Conservation (phyloP, 805 yeast genomes). For the Myxozyma lipomycoides region DNA sequence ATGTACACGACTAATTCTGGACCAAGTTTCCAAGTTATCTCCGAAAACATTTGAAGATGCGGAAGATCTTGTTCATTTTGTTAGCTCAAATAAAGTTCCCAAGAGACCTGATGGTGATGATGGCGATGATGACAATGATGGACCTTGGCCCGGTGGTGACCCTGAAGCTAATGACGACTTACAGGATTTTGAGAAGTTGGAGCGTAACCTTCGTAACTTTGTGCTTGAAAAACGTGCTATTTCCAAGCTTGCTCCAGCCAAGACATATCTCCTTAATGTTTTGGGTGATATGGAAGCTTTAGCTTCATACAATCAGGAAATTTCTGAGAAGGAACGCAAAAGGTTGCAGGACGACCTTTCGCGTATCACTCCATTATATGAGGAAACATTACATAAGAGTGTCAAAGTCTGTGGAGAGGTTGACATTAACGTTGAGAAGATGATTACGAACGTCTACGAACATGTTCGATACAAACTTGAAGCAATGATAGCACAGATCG, state of each 20-base stretch:
- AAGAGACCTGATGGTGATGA: slow-evolving; percentile 39
- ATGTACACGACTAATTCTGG: slow-evolving; percentile 71
- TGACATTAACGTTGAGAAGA: slow-evolving; percentile 58
- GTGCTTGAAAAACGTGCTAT: slow-evolving; percentile 82
- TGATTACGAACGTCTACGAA: slow-evolving; percentile 57
- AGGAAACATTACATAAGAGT: slow-evolving; percentile 50
- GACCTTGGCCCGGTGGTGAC: slow-evolving; percentile 31
- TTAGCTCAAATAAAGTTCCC: slow-evolving; percentile 57
- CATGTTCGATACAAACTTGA: slow-evolving; percentile 53
- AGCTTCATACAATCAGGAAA: slow-evolving; percentile 58
- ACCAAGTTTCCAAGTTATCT: slow-evolving; percentile 77
- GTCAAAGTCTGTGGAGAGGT: slow-evolving; percentile 54
- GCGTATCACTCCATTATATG: slow-evolving; percentile 61
- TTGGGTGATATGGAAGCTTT: slow-evolving; percentile 60
- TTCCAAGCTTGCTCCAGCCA: slow-evolving; percentile 89
- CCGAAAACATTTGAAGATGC: slow-evolving; percentile 91
- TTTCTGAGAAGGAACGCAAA: slow-evolving; percentile 49
- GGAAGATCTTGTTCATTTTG: slow-evolving; percentile 88
- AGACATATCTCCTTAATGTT: slow-evolving; percentile 71
- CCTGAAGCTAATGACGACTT: slow-evolving; percentile 4
- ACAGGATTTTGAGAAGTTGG: slow-evolving; percentile 70
- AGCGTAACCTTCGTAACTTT: slow-evolving; percentile 78
- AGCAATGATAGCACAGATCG: slow-evolving; percentile 50
- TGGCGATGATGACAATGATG: slow-evolving; percentile 35
- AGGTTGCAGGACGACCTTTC: slow-evolving; percentile 49